Base-by-base conservation (phyloP, 225 moss, liverwort and hornwort genomes). In the Rhytidiadelphus loreus region DNA sequence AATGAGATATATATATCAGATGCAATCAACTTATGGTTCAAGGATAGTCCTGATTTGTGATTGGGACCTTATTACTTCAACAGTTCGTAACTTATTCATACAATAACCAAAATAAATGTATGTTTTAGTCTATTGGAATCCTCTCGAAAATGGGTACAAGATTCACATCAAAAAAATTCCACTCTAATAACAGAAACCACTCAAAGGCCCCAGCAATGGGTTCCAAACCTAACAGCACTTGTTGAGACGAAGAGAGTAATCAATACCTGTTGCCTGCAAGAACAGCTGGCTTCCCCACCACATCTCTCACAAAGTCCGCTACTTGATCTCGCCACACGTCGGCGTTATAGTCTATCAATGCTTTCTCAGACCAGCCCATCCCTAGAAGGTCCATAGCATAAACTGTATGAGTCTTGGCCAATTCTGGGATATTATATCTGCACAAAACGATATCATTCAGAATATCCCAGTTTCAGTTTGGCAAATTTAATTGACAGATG, bases 341-440 rank as follows among this genome's bases (percentile, higher is more conserved):
- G 32, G 91, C 88, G 86, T 50, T 81, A 74, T 99, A 99, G 20
- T 97, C 91, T 60, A 96, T 93, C 65, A 99, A 90, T 20, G 98
- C 97, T 88, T 99, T 99, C 79, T 99, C 98, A 10, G 96, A 96
- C 93, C 93, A 95, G 55, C 98, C 98, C 80, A 99, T 92, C 39
- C 98, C 98, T 81, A 99, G 85, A 70, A 99, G 93, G 80, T 99
- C 98, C 96, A 99, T 95, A 32, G 98, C 98, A 58, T 95, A 97
- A 5, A 99, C 98, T 66, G 94, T 96, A 77, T 95, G 96, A 18
- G 94, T 93, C 90, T 96, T 97, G 48, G 96, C 98, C 89, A 99
- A 90, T 89, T 96, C 95, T 46, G 96, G 97, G 28, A 99, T 99
- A 83, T 99, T 99, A 29, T 95, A 97, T 68, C 96, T 97, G 93